These are phyloP conservation scores for Rhizopogon sp. DNA, from an alignment of 768 basidiomycete genomes.

Conservation along the genomic window DNA sequence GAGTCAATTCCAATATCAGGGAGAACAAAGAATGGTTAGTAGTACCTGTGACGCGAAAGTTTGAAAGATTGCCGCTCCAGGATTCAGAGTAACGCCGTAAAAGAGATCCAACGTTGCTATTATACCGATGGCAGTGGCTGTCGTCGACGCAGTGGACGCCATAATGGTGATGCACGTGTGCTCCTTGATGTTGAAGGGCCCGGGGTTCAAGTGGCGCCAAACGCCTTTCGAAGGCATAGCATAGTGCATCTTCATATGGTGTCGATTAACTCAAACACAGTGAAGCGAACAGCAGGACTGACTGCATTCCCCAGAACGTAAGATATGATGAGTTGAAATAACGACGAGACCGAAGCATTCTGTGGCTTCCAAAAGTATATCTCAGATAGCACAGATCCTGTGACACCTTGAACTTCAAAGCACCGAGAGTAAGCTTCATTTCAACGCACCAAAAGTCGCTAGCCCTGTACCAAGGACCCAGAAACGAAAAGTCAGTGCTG, in stretches of 20 bases:
- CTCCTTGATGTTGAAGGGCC: constrained; percentile 60
- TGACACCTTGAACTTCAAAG: constrained; percentile 17
- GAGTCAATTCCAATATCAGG: constrained; percentile 9
- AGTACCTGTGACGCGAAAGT: constrained; percentile 43
- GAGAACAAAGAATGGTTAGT: constrained; percentile 17
- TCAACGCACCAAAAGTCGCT: constrained; percentile 35
- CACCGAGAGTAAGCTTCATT: constrained; percentile 1
- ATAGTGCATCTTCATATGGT: constrained; percentile 8
- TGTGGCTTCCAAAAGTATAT: constrained; percentile 38
- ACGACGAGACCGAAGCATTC: constrained; percentile 48
- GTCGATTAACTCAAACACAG: neutral
- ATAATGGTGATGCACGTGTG: constrained; percentile 62
- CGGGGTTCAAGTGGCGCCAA: constrained; percentile 59
- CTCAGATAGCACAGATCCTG: constrained; percentile 28
- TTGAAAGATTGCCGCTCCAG: constrained; percentile 49
- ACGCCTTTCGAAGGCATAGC: constrained; percentile 8
- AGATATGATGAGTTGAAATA: constrained; percentile 53
- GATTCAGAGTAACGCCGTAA: constrained; percentile 44
- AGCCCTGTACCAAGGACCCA: constrained; percentile 45
- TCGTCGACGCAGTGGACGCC: constrained; percentile 52
- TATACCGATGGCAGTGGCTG: constrained; percentile 53
- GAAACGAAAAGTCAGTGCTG: constrained; percentile 44
- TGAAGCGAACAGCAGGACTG: constrained; percentile 29
- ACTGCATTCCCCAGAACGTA: constrained; percentile 49
- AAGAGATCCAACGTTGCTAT: constrained; percentile 57